Conservation (phyloP, 331 rosid species). For the Prunus yedoensis region DNA sequence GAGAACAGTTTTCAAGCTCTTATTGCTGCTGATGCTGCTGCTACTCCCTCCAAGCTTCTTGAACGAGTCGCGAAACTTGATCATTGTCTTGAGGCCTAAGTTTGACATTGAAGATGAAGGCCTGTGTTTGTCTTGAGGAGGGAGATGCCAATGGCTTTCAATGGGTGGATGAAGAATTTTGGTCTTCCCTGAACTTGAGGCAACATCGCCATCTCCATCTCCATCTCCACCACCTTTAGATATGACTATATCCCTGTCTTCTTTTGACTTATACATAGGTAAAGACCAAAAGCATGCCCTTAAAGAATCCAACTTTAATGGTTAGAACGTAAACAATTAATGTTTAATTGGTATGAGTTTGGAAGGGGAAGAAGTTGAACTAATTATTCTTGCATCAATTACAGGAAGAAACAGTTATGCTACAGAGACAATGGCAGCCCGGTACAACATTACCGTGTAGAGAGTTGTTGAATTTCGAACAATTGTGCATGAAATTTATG, state of each 20-base stretch:
- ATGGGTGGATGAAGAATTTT: conserved; percentile 65
- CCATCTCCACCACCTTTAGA: conserved; percentile 33
- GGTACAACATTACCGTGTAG: not conserved
- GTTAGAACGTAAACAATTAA: not conserved
- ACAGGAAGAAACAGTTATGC: not conserved
- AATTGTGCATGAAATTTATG: not conserved
- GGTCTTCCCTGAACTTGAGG: conserved; percentile 25
- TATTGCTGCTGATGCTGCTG: conserved; percentile 15
- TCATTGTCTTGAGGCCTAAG: conserved; percentile 37
- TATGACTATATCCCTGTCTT: conserved; percentile 38
- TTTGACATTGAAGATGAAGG: conserved; percentile 27
- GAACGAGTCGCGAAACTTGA: conserved; percentile 28
- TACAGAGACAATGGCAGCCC: too few relatives aligned
- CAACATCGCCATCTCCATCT: conserved; percentile 30
- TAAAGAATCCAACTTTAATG: not conserved
- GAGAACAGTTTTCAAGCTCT: conserved; percentile 45
- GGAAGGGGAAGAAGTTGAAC: not conserved
- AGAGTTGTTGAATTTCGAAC: not conserved
- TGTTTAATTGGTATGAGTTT: not conserved
- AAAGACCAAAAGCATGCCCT: conserved; percentile 1
- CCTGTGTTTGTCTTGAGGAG: conserved; percentile 19
- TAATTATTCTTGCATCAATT: not conserved
- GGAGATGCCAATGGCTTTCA: conserved; percentile 61
- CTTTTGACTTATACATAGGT: conserved; percentile 37
- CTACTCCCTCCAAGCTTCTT: conserved; percentile 45